These are phyloP conservation scores for Lipomyces kockii DNA, from an alignment of 805 yeast species.

Conservation along the genomic window DNA sequence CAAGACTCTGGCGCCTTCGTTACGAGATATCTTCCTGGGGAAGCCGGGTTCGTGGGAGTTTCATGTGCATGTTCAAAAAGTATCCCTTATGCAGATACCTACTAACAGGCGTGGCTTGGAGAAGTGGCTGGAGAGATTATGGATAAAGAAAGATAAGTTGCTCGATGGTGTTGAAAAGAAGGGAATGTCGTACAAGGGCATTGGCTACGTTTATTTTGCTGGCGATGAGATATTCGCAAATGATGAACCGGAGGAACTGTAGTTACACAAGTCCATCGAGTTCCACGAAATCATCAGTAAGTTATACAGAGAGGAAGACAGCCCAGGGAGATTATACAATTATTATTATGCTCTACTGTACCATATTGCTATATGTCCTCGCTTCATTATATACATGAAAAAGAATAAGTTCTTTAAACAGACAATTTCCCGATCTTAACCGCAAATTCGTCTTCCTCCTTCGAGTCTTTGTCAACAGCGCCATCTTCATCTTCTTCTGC, in stretches of 20 bases:
- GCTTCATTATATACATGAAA: not conserved
- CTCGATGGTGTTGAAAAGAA: conserved; percentile 57
- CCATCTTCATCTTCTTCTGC: conserved; percentile 53
- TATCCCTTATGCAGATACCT: conserved; percentile 41
- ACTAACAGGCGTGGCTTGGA: conserved; percentile 45
- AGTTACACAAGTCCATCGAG: not conserved
- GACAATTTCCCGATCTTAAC: conserved; percentile 60
- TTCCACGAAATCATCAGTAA: not conserved
- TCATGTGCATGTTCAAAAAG: conserved; percentile 30
- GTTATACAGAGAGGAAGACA: not conserved
- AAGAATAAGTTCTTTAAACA: not conserved
- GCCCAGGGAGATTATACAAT: not conserved
- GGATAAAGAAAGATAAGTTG: conserved; percentile 54
- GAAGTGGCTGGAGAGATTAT: conserved; percentile 46
- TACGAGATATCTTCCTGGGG: conserved; percentile 22
- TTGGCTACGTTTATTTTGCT: conserved; percentile 47
- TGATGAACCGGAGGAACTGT: not conserved
- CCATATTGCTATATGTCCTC: not conserved
- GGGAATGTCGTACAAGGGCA: conserved; percentile 48
- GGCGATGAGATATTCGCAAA: conserved; percentile 14
- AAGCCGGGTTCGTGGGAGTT: conserved; percentile 20
- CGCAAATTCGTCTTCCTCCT: conserved; percentile 51
- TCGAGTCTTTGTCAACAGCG: conserved; percentile 49
- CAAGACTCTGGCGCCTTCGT: conserved; percentile 9
- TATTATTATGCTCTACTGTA: not conserved